These are phyloP conservation scores for Solanum chmielewskii DNA, from an alignment of 257 asterid species.

Conservation along the genomic window DNA sequence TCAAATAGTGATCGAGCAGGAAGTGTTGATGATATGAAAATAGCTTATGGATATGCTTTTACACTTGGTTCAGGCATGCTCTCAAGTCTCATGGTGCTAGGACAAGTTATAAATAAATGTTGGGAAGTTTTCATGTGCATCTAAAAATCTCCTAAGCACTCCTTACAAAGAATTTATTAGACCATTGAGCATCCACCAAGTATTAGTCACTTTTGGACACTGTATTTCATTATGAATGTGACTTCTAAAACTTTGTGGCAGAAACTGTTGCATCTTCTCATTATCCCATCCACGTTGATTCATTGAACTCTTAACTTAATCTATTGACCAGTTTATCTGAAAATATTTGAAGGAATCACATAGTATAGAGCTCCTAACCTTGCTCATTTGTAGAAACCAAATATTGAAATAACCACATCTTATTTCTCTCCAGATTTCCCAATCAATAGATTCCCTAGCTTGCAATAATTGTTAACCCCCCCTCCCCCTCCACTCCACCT, in stretches of 20 bases:
- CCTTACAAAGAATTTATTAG: neutral
- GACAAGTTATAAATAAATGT: no score
- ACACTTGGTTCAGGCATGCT: no score
- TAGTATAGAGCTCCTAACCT: neutral
- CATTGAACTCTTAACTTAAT: neutral
- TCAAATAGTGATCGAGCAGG: neutral
- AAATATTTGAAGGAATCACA: neutral
- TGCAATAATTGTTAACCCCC: neutral
- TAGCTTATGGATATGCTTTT: neutral
- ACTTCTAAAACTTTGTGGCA: neutral
- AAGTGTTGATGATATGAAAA: neutral
- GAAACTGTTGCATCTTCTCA: neutral
- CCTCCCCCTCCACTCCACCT: neutral
- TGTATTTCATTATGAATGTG: neutral
- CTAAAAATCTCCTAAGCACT: neutral
- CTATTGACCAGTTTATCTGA: no score
- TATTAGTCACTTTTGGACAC: neutral
- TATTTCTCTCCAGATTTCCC: no score
- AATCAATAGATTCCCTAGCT: neutral
- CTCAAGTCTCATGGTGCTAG: neutral
- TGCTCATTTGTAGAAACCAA: neutral
- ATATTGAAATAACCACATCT: neutral
- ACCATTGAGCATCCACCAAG: neutral
- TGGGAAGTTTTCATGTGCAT: neutral
- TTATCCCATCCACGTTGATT: neutral